Evolutionary conservation across 371 early-diverging fungal species (phyloP), one percentile per base, ranked within the genome.

Genomic region (Rhizopus arrhizus): DNA sequence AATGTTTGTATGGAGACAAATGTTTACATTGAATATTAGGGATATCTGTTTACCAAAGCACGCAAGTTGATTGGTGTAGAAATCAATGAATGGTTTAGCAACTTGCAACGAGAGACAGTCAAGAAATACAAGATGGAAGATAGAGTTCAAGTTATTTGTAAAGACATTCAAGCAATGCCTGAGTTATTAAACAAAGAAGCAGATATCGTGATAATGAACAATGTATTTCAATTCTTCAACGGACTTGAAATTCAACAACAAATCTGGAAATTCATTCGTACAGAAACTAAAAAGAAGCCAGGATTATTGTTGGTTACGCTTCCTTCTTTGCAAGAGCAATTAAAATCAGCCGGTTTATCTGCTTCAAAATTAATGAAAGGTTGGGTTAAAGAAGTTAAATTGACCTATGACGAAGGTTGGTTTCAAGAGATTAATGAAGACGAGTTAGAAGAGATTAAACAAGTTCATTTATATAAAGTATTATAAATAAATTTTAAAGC

Each of bases 201-300:
- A 5, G 83, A 83, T 59, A 58, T 85, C 22, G 68, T 86, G 4
- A 66, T 85, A 16, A 84, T 86, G 84, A 85, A 86, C 66, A 86
- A 86, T 43, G 87, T 86, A 0, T 86, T 86, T 58, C 85, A 86
- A 59, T 86, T 85, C 66, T 86, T 86, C 53, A 77, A 76, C 43
- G 80, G 82, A 0, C 53, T 77, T 33, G 59, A 74, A 3, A 60
- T 69, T 8, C 87, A 86, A 52, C 85, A 82, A 59, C 67, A 80
- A 49, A 78, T 86, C 29, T 86, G 87, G 87, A 74, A 79, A 43
- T 85, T 75, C 64, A 64, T 86, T 43, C 78, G 80, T 34, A 62
- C 68, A 15, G 77, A 83, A 50, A 74, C 83, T 4, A 73, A 61
- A 42, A 74, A 77, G 53, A 72, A 75, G 51, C 69, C 77, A 40